Evolutionary conservation across 768 basidiomycete genomes (phyloP), one percentile per base, ranked within the genome.

Genomic region (Gloeostereum incarnatum): DNA sequence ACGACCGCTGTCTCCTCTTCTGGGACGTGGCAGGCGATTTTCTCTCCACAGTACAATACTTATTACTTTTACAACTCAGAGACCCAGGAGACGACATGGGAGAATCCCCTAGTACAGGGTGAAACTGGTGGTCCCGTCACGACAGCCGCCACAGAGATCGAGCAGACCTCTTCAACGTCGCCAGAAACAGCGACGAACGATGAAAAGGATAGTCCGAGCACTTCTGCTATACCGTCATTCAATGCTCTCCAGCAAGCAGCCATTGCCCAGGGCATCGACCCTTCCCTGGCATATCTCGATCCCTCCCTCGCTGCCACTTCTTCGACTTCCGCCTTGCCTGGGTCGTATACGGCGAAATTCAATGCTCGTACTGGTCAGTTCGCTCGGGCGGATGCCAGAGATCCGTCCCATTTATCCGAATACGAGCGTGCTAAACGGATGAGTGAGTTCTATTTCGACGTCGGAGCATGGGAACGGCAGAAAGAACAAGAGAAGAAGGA

Each of bases 401-500:
- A 84, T 38, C 86, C 88, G 5, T 59, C 71, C 3, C 85, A 88
- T 50, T 55, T 91, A 36, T 81, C 79, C 13, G 88, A 90, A 52
- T 85, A 75, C 46, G 86, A 88, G 46, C 76, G 87, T 4, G 78
- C 78, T 50, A 78, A 79, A 55, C 73, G 88, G 30, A 90, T 90
- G 87, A 87, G 82, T 65, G 73, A 81, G 51, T 83, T 86, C 49
- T 91, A 87, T 58, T 91, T 91, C 45, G 87, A 91, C 45, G 79
- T 87, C 16, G 68, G 66, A n/a, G 70, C 69, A 33, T 91, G 87
- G 87, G 80, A 89, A 57, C 46, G 71, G 38, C 74, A 88, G 20
- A 66, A 85, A 3, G 83, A 73, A 19, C 55, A 65, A 43, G 54
- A 58, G 45, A 58, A 40, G 49, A 54, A 43, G 59, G 68, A 54